Base-by-base conservation (phyloP, 1,139 yeast genomes). In the Wickerhamomyces sp. region DNA sequence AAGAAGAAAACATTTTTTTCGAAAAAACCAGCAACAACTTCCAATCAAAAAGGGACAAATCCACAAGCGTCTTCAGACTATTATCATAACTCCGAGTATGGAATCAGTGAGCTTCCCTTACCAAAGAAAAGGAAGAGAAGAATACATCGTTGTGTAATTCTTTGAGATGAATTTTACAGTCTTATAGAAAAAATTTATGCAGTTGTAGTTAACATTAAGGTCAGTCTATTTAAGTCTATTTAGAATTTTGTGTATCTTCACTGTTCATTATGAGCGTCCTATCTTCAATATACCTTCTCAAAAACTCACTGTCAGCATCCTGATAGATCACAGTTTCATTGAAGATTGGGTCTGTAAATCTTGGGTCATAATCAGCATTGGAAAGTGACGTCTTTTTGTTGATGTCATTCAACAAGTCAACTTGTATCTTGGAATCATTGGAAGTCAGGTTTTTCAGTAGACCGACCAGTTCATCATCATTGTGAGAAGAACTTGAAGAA, bases 351-450 rank as follows among this genome's bases (percentile, higher is more conserved):
- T 47, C 52, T 2, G 27, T 37, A 20, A 26, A 43, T 19, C 52
- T 39, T 17, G 55, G 52, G 35, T 51, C 52, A 35, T 30, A 47
- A 30, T 51, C 55, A 1, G 29, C 20, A 3, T 35, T 33, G 17
- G 47, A 28, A 8, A 51, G 20, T 2, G 37, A 22, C 0, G 51
- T 47, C 10, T 34, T 19, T 9, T 26, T 29, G 25, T 38, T 32
- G 13, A 44, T 23, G 17, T 28, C 39, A 19, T 43, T 30, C 1
- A 42, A n/a, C 5, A 44, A 16, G 21, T 49, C 46, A 7, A 44
- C 5, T n/a, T 6, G 8, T 22, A 5, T 5, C 19, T 8, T 8
- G 10, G 15, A 6, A 19, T 10, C n/a, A n/a, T n/a, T n/a, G n/a
- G n/a, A n/a, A n/a, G n/a, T n/a, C n/a, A n/a, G n/a, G n/a, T n/a